Percentiles rank a stretch among this genome's conserved stretches.
Conservation (phyloP, 805 yeast species). For the Lipomyces sp. region DNA sequence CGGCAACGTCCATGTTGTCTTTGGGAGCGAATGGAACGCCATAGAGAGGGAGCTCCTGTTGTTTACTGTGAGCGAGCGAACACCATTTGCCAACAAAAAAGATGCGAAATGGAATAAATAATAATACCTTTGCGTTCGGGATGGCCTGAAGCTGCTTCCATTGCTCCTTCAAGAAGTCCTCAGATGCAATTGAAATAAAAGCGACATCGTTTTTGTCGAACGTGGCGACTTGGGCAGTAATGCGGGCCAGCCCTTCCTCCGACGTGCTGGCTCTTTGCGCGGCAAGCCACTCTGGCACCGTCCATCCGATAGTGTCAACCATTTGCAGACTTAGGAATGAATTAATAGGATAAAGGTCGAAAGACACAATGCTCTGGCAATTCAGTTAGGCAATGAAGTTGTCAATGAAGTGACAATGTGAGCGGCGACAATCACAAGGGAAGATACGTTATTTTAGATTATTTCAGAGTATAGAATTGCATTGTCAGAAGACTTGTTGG, state of each 20-base stretch:
- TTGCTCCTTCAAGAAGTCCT: slow-evolving; percentile 61
- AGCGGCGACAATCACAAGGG: too few relatives aligned
- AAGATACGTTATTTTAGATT: too few relatives aligned
- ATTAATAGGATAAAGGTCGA: too few relatives aligned
- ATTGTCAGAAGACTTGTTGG: too few relatives aligned
- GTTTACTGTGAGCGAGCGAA: slow-evolving; percentile 1
- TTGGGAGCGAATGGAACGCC: slow-evolving; percentile 96
- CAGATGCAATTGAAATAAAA: slow-evolving; percentile 78
- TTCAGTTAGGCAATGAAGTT: too few relatives aligned
- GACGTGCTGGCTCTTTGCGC: slow-evolving; percentile 65
- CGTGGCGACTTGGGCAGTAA: slow-evolving; percentile 40
- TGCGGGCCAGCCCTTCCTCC: slow-evolving; percentile 53
- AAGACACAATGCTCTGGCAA: too few relatives aligned
- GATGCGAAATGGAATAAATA: slow-evolving; percentile 32
- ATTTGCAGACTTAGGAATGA: too few relatives aligned
- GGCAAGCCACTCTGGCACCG: slow-evolving; percentile 69
- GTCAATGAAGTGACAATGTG: too few relatives aligned
- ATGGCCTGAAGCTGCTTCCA: slow-evolving; percentile 69
- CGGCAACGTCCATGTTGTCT: slow-evolving; percentile 87
- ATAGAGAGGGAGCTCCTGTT: slow-evolving; percentile 53
- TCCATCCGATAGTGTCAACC: slow-evolving; percentile 57
- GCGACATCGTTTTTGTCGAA: slow-evolving; percentile 63
- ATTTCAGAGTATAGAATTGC: too few relatives aligned
- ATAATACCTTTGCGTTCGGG: slow-evolving; percentile 48
- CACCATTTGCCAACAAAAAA: too few relatives aligned